phyloP scores from a whole-genome alignment of 2,329 filamentous ascomycete species.

The Onygenales sp. region DNA sequence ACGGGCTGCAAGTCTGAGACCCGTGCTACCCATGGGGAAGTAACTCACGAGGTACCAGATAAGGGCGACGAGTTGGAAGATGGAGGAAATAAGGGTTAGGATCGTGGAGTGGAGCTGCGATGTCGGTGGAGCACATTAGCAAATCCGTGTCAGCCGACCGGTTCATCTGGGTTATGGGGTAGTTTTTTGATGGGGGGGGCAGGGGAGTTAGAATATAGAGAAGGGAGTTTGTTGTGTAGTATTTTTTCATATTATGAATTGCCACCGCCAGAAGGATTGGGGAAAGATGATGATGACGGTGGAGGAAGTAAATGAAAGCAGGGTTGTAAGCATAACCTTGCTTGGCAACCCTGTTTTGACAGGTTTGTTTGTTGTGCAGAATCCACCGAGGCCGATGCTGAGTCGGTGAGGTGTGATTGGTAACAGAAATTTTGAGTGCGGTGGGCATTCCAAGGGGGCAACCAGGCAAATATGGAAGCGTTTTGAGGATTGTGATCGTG shows the following conservation, averaged over 20 bases:
- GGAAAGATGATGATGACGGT: neutral
- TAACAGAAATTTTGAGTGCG: neutral
- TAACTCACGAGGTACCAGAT: constrained; percentile 95
- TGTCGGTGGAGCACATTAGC: constrained; percentile 5
- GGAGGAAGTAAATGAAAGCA: neutral
- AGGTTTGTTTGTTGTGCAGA: neutral
- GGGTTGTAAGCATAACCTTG: neutral
- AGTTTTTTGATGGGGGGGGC: neutral
- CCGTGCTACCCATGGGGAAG: constrained; percentile 91
- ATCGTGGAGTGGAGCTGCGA: constrained; percentile 69
- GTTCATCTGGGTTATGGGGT: neutral
- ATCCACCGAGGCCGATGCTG: neutral
- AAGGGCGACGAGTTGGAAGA: constrained; percentile 74
- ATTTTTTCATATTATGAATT: neutral
- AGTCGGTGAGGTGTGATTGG: neutral
- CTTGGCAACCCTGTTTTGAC: neutral
- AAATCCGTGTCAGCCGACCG: neutral
- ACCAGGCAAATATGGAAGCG: too few relatives aligned
- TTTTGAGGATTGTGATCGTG: too few relatives aligned
- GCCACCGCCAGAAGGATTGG: too few relatives aligned
- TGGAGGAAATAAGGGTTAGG: constrained; percentile 73
- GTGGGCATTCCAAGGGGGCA: neutral
- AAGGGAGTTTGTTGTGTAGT: neutral
- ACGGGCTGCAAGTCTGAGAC: constrained; percentile 73
- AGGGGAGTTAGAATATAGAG: neutral